Percentiles rank a stretch among this genome's conserved stretches.
Evolutionary conservation across 805 yeast genomes (phyloP).

Genomic region (Isabelozyma heimii): DNA sequence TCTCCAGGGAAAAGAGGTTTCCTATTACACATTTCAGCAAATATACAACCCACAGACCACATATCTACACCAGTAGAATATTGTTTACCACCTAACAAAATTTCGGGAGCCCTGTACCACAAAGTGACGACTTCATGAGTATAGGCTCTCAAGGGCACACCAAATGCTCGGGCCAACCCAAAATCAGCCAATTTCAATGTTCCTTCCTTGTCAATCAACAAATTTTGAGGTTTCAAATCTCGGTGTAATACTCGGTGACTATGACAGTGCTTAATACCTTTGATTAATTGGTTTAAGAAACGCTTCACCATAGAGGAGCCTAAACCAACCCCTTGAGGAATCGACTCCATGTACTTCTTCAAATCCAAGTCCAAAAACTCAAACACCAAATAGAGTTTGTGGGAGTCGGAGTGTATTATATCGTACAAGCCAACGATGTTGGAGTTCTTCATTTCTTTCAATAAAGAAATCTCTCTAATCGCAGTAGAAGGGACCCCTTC

Average conservation of each 20-base stretch:
- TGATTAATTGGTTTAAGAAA: slow-evolving; percentile 87
- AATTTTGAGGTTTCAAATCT: slow-evolving; percentile 94
- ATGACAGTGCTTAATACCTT: slow-evolving; percentile 92
- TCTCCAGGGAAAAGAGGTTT: slow-evolving; percentile 97
- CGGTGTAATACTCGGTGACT: slow-evolving; percentile 92
- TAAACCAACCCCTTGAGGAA: slow-evolving; percentile 85
- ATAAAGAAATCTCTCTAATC: slow-evolving; percentile 88
- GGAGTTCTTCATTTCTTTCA: slow-evolving; percentile 91
- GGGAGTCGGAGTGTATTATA: slow-evolving; percentile 91
- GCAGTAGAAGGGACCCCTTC: slow-evolving; percentile 99
- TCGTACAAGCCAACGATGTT: slow-evolving; percentile 89
- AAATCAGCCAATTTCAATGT: slow-evolving; percentile 78
- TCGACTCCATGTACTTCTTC: slow-evolving; percentile 94
- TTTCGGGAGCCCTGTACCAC: slow-evolving; percentile 98
- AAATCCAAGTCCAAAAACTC: slow-evolving; percentile 93
- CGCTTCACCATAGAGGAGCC: slow-evolving; percentile 89
- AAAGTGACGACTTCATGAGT: slow-evolving; percentile 97
- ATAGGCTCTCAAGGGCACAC: slow-evolving; percentile 94
- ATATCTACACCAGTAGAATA: slow-evolving; percentile 97
- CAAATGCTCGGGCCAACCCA: slow-evolving; percentile 95
- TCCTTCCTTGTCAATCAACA: slow-evolving; percentile 93
- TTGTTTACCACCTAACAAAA: slow-evolving; percentile 91
- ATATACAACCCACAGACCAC: slow-evolving; percentile 98
- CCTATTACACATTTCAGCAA: slow-evolving; percentile 96
- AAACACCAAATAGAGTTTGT: slow-evolving; percentile 87